Conservation (phyloP, 768 basidiomycete genomes). For the Boletus insuetus region DNA sequence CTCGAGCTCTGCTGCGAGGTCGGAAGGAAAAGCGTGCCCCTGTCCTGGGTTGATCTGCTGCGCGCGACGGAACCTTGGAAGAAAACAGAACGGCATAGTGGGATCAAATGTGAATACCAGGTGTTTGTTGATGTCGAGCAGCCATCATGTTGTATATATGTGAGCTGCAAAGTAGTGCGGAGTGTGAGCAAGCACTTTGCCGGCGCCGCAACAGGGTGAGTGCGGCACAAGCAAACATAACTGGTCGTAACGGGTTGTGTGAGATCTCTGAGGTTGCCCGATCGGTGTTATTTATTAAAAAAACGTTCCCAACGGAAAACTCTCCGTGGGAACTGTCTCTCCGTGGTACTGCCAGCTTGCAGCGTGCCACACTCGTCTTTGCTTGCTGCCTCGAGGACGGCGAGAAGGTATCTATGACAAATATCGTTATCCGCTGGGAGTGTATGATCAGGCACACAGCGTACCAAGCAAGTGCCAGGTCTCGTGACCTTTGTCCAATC, state of each 20-base stretch:
- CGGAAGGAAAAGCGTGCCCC: background rate
- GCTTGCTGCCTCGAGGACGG: slow-evolving; percentile 35
- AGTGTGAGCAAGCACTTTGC: slow-evolving; percentile 30
- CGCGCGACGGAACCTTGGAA: background rate
- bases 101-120: too few relatives aligned
- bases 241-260: slow-evolving; percentile 26
- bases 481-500: too few relatives aligned
- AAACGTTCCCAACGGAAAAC: slow-evolving; percentile 34
- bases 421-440: slow-evolving; percentile 23
- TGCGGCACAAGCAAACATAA: slow-evolving; percentile 30
- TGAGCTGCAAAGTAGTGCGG: too few relatives aligned
- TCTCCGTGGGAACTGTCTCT: slow-evolving; percentile 30
- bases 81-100: background rate
- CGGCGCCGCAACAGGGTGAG: slow-evolving; percentile 32
- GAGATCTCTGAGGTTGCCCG: slow-evolving; percentile 30
- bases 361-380: slow-evolving; percentile 22
- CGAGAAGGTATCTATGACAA: slow-evolving; percentile 22
- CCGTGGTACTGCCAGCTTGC: slow-evolving; percentile 6
- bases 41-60: background rate
- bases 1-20: background rate
- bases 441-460: slow-evolving; percentile 19
- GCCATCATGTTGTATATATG: too few relatives aligned
- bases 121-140: too few relatives aligned
- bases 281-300: too few relatives aligned
- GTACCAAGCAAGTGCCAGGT: too few relatives aligned